Evolutionary conservation across 164 flowering plant species (phyloP), one percentile per base, ranked within the genome.

Genomic region (Amborella trichopoda): DNA sequence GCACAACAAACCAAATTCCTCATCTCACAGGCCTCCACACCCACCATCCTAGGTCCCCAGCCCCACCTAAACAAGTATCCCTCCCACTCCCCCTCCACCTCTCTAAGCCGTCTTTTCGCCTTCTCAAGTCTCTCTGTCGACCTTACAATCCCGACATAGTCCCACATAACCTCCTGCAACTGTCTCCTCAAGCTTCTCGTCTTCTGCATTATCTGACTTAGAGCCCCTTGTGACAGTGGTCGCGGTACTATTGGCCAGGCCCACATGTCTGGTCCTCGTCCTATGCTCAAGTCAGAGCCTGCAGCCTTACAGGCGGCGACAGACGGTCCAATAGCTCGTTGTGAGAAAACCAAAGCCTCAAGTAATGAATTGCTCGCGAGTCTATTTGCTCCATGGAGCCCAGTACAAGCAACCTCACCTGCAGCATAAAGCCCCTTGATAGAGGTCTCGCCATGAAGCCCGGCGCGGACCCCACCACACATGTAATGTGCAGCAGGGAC

Each of bases 401-500:
- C 99, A 1, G 99, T 81, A 70, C 99, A 91, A 14, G 99, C 99
- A 30, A 87, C 96, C 61, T 91, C 99, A 28, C 99, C 99, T 4
- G 99, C 99, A 37, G 84, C 99, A 62, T 75, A 87, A 18, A 91
- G 68, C 23, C 96, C 99, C 16, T 23, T 45, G 13, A 91, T 80
- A 46, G 87, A 80, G 1, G 99, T 91, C 64, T 91, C 96, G 25
- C 96, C 99, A 24, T 78, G 70, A 13, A 91, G 90, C 33, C 95
- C 96, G 23, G 99, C 88, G 2, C 90, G 99, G 30, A 91, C 95
- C 11, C 99, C 99, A 2, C 99, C 99, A 55, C 99, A 91, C 93
- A 91, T 83, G 70, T 91, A 91, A 63, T 91, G 99, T 23, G 99
- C 99, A 34, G 99, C 99, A 12, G 99, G 99, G 26, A 87, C 96